Evolutionary conservation across 2,329 filamentous ascomycete genomes (phyloP), one percentile per base, ranked within the genome.

Genomic region (Aspergillus ibericus): DNA sequence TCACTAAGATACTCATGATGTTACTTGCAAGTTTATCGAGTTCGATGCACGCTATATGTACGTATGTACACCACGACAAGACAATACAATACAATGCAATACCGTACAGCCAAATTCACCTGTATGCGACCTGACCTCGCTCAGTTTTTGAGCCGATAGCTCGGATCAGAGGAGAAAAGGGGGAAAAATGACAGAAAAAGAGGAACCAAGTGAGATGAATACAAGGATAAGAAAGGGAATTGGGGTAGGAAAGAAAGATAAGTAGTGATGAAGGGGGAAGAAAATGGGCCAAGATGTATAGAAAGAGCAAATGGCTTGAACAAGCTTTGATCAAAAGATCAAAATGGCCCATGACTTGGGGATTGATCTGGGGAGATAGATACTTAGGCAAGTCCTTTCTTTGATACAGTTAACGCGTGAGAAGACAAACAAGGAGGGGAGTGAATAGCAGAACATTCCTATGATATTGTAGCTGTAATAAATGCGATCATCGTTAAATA

Each of bases 31-130:
- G 20, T 48, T 48, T 18, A 32, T 29, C 1, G 25, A 48, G 27
- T 32, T 48, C n/a, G 44, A 48, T 48, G 44, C 44, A 58, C 38
- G 36, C 38, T 42, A 42, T 59, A 55, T 62, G 49, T 29, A 56
- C 59, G 53, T 58, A 59, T 64, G 61, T 63, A 22, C 18, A 32
- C 29, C 8, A n/a, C n/a, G n/a, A n/a, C 5, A 32, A 8, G 2
- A 62, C 62, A 62, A 50, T 64, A 64, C 56, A 62, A 56, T 59
- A 62, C 55, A 62, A 44, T 32, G 50, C 52, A 42, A 54, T 49
- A 42, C 50, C 58, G 32, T 47, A 18, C 48, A 27, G 42, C 22
- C 42, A 47, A 47, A 47, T 47, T 48, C n/a, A 48, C 44, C 44
- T 29, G 44, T 48, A 48, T 48, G 44, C 27, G 7, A 10, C 29